phyloP scores from a whole-genome alignment of 257 asterid genomes.

The Ophiorrhiza pumila region DNA sequence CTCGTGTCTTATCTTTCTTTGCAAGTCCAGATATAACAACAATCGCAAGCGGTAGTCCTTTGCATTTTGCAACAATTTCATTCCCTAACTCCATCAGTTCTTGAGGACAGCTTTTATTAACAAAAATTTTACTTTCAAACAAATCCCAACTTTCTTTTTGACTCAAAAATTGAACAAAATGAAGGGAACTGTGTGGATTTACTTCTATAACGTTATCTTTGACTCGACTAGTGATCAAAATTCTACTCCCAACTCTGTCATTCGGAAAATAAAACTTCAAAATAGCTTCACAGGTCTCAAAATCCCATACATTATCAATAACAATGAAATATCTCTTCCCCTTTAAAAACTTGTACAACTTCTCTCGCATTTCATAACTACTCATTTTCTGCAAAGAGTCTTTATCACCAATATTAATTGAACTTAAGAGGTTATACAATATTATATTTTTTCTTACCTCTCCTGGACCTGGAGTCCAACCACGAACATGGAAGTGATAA shows the following conservation, averaged over 20 bases:
- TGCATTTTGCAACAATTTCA: neutral
- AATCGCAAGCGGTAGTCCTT: neutral
- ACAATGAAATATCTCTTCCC: slow-evolving; percentile 1
- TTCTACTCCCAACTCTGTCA: neutral
- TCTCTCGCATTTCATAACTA: neutral
- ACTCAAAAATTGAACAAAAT: neutral
- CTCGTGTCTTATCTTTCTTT: neutral
- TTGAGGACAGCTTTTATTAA: neutral
- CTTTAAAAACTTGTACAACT: neutral
- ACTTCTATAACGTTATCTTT: neutral
- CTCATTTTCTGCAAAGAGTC: neutral
- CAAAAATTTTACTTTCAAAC: neutral
- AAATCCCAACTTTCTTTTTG: slow-evolving; percentile 1
- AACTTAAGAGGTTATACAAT: neutral
- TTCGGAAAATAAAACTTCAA: neutral
- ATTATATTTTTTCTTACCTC: neutral
- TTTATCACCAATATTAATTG: neutral
- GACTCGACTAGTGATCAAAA: neutral
- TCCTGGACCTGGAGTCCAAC: neutral
- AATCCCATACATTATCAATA: neutral
- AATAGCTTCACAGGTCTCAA: neutral
- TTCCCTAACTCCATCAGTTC: neutral
- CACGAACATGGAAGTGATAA: neutral
- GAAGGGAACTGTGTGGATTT: neutral
- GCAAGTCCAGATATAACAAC: neutral